Conservation (phyloP, 2,329 filamentous ascomycete genomes). For the Meredithiella fracta region DNA sequence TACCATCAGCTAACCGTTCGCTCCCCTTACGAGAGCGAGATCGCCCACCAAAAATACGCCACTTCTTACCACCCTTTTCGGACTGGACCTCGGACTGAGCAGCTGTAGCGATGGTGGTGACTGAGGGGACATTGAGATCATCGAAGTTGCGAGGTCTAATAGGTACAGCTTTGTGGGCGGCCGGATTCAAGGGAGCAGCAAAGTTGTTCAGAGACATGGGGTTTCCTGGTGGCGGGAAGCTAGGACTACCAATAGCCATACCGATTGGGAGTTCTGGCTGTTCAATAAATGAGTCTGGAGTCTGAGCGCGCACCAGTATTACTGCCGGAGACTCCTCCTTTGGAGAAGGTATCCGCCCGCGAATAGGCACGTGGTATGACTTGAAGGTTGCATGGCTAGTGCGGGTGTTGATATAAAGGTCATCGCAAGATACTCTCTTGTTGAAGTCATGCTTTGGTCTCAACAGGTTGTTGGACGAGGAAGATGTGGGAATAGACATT, state of each 20-base stretch:
- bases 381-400: slow-evolving; percentile 21
- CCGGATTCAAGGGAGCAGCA: background rate
- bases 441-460: slow-evolving; percentile 9
- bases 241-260: slow-evolving; percentile 57
- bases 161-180: background rate
- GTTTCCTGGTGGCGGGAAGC: slow-evolving; percentile 5
- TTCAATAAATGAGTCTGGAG: slow-evolving; percentile 29
- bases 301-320: slow-evolving; percentile 25
- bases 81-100: slow-evolving; percentile 4
- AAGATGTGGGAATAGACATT: slow-evolving; percentile 11
- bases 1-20: slow-evolving; percentile 3
- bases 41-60: slow-evolving; percentile 15
- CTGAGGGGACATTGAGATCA: background rate
- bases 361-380: slow-evolving; percentile 27
- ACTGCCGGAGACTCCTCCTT: slow-evolving; percentile 24
- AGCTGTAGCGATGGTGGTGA: background rate
- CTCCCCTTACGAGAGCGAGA: slow-evolving; percentile 9
- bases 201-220: background rate
- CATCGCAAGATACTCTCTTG: slow-evolving; percentile 31
- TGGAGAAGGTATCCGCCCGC: slow-evolving; percentile 28
- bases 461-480: slow-evolving; percentile 9
- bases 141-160: background rate
- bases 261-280: slow-evolving; percentile 35
- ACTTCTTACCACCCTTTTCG: slow-evolving; percentile 13
- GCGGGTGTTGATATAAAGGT: slow-evolving; percentile 22